Percentiles rank a stretch among this genome's conserved stretches.
Conservation (phyloP, 352 stramenopile species). For the Phytopythium vexans region DNA sequence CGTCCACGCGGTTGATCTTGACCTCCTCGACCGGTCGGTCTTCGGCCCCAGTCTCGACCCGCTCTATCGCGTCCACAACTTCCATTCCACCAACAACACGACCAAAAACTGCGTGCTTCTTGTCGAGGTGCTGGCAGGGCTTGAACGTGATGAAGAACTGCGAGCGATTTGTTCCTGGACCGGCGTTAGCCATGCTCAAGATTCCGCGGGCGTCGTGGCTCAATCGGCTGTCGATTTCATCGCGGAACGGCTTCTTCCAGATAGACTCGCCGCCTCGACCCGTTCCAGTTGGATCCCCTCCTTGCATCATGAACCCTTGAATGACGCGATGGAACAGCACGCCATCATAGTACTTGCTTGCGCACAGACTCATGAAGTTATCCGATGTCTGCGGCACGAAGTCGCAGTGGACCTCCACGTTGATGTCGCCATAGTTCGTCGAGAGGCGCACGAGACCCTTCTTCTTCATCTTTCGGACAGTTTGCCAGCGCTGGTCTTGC, state of each 20-base stretch:
- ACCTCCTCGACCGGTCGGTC: slow-evolving; percentile 86
- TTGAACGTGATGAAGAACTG: slow-evolving; percentile 99
- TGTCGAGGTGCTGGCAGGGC: slow-evolving; percentile 94
- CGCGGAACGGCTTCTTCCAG: slow-evolving; percentile 92
- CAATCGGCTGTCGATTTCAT: slow-evolving; percentile 97
- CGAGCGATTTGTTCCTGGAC: slow-evolving; percentile 93
- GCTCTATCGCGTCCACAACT: slow-evolving; percentile 79
- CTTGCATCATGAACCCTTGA: slow-evolving; percentile 96
- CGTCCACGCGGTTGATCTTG: slow-evolving; percentile 67
- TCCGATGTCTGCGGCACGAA: slow-evolving; percentile 94
- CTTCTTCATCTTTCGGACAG: slow-evolving; percentile 90
- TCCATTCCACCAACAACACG: slow-evolving; percentile 91
- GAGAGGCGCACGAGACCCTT: slow-evolving; percentile 97
- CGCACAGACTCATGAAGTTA: slow-evolving; percentile 96
- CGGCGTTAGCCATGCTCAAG: slow-evolving; percentile 97
- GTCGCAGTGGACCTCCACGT: slow-evolving; percentile 96
- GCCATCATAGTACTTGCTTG: slow-evolving; percentile 92
- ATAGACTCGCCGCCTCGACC: slow-evolving; percentile 92
- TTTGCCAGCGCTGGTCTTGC: slow-evolving; percentile 80
- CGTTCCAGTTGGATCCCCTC: slow-evolving; percentile 93
- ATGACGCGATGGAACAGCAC: slow-evolving; percentile 97
- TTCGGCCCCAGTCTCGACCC: slow-evolving; percentile 61
- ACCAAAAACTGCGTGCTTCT: slow-evolving; percentile 98
- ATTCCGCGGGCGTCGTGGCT: slow-evolving; percentile 89
- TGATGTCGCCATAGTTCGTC: slow-evolving; percentile 93